Evolutionary conservation across 108 stramenopile genomes (phyloP).

Genomic region (Cyclotella cryptica): DNA sequence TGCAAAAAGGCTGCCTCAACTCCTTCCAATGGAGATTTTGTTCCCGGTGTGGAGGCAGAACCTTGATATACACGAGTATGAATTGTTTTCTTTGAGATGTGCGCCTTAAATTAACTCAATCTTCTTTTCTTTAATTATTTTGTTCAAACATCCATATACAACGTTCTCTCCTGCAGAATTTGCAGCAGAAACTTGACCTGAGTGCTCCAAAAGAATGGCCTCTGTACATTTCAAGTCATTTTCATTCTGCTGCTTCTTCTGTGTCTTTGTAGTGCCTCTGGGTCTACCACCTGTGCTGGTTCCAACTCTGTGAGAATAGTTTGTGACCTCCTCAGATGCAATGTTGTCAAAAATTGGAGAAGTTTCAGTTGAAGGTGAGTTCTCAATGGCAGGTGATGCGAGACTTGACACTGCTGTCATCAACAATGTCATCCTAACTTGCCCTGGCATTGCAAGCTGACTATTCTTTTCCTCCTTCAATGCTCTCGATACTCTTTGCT

Average conservation of each 20-base stretch:
- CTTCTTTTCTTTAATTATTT: too few species aligned
- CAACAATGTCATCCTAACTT: not conserved
- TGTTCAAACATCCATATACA: too few species aligned
- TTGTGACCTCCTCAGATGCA: not conserved
- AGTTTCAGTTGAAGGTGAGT: too few species aligned
- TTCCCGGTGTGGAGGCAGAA: not conserved
- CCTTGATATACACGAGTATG: not conserved
- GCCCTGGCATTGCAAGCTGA: not conserved
- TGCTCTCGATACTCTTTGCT: too few species aligned
- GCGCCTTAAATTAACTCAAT: not conserved
- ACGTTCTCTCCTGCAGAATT: too few species aligned
- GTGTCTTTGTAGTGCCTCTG: conserved; percentile 14
- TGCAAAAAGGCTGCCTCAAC: not conserved
- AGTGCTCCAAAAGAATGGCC: too few species aligned
- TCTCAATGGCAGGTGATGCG: too few species aligned
- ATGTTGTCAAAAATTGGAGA: too few species aligned
- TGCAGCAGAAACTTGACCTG: too few species aligned
- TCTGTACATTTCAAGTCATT: too few species aligned
- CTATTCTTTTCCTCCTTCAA: not conserved
- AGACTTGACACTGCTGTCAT: not conserved
- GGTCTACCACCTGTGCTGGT: conserved; percentile 16
- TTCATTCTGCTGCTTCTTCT: too few species aligned
- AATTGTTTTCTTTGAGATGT: conserved; percentile 1
- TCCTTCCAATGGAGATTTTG: not conserved
- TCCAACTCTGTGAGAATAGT: too few species aligned